Conservation (phyloP, 495 filamentous ascomycete species). For the Amniculicola lignicola region DNA sequence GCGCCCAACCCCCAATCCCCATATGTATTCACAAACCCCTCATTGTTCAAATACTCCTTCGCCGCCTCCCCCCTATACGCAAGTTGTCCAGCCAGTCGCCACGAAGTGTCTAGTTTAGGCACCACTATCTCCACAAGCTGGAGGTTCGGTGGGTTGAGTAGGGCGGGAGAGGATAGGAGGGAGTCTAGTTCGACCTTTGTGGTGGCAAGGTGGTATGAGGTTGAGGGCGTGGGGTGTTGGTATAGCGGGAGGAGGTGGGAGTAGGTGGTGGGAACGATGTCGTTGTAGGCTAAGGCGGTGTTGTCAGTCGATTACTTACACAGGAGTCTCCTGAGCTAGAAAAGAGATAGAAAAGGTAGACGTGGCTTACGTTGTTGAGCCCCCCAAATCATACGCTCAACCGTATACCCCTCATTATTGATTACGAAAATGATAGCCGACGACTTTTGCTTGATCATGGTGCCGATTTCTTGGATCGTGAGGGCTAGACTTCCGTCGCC, state of each 20-base stretch:
- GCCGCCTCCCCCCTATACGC: conserved; percentile 32
- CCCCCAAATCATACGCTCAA: conserved; percentile 45
- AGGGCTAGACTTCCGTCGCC: conserved; percentile 43
- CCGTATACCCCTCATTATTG: conserved; percentile 44
- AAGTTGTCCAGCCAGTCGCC: conserved; percentile 34
- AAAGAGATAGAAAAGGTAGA: background rate
- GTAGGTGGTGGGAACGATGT: conserved; percentile 42
- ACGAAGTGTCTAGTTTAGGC: conserved; percentile 41
- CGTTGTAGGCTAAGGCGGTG: conserved; percentile 41
- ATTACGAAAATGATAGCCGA: conserved; percentile 38
- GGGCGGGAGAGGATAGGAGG: conserved; percentile 24
- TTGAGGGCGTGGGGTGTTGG: conserved; percentile 28
- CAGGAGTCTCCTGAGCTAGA: background rate
- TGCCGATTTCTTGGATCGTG: conserved; percentile 43
- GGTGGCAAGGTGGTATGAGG: conserved; percentile 36
- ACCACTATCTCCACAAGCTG: conserved; percentile 42
- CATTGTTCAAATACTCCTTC: conserved; percentile 37
- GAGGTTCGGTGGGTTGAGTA: conserved; percentile 30
- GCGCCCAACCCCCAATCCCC: conserved; percentile 28
- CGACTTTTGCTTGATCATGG: conserved; percentile 38
- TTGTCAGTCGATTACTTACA: too few relatives aligned
- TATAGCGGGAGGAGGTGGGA: conserved; percentile 41
- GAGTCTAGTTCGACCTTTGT: conserved; percentile 40
- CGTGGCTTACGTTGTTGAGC: conserved; percentile 31
- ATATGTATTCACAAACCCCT: conserved; percentile 38